Percentiles rank a stretch among this genome's conserved stretches.
Evolutionary conservation across 306 rosid genomes (phyloP).

Genomic region (Begonia peltatifolia): DNA sequence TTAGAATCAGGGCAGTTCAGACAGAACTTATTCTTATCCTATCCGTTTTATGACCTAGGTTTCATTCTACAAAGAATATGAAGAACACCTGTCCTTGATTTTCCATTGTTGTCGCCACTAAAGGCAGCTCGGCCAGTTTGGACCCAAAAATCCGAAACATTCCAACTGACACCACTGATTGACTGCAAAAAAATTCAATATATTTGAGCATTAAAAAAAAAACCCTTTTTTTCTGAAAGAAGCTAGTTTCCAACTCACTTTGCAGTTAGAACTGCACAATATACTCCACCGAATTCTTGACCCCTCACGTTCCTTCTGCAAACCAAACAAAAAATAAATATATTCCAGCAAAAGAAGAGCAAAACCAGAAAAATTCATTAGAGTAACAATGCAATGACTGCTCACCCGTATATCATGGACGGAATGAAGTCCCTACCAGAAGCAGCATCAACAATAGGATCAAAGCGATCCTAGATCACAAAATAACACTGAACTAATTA

Average conservation of each 20-base stretch:
- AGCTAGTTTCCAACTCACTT: constrained; percentile 33
- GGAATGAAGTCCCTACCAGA: constrained; percentile 78
- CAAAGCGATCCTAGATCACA: constrained; percentile 60
- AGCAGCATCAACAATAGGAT: constrained; percentile 70
- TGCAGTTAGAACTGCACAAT: constrained; percentile 78
- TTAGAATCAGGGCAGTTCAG: too few species aligned
- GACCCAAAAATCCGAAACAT: constrained; percentile 73
- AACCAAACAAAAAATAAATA: constrained; percentile 2
- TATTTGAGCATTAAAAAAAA: not conserved
- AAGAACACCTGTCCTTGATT: constrained; percentile 69
- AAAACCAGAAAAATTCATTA: not conserved
- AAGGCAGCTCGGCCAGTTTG: constrained; percentile 90
- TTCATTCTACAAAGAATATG: not conserved
- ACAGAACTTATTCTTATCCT: too few species aligned
- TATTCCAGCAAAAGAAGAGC: not conserved
- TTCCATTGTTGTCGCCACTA: constrained; percentile 70
- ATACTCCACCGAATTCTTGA: constrained; percentile 83
- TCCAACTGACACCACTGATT: constrained; percentile 63
- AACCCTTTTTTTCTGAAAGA: too few species aligned
- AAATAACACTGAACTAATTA: constrained; percentile 2
- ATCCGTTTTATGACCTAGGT: not conserved
- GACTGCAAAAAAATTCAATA: constrained; percentile 24
- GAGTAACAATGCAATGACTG: constrained; percentile 1
- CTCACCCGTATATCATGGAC: constrained; percentile 84
- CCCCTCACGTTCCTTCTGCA: constrained; percentile 57